Conservation (phyloP, 495 filamentous ascomycete genomes). For the Lophiotrema nucula region DNA sequence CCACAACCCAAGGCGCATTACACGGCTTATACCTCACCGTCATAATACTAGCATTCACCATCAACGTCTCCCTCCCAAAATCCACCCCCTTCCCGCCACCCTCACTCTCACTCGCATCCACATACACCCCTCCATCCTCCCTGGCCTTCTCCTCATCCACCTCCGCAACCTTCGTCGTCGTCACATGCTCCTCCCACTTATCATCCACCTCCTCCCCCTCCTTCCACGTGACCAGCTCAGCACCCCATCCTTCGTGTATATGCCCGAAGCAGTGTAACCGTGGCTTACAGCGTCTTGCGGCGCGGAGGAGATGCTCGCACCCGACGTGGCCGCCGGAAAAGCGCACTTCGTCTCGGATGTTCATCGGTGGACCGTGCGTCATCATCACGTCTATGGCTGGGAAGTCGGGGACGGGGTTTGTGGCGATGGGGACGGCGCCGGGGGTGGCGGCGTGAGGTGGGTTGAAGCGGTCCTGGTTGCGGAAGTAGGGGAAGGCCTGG, state of each 20-base stretch:
- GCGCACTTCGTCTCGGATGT: slow-evolving; percentile 53
- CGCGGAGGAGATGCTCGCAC: slow-evolving; percentile 56
- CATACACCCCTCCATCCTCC: slow-evolving; percentile 45
- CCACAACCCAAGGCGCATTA: slow-evolving; percentile 64
- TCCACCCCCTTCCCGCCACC: slow-evolving; percentile 39
- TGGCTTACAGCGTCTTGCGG: slow-evolving; percentile 54
- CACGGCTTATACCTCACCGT: slow-evolving; percentile 48
- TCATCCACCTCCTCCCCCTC: slow-evolving; percentile 24
- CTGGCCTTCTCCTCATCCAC: slow-evolving; percentile 46
- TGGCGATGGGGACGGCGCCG: slow-evolving; percentile 39
- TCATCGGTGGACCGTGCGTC: slow-evolving; percentile 70
- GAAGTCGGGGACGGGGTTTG: slow-evolving; percentile 51
- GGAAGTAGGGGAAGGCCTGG: slow-evolving; percentile 64
- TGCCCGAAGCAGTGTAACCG: slow-evolving; percentile 70
- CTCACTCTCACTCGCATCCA: slow-evolving; percentile 45
- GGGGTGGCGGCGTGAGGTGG: slow-evolving; percentile 27
- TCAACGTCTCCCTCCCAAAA: slow-evolving; percentile 60
- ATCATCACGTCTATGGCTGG: slow-evolving; percentile 62
- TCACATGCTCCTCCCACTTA: slow-evolving; percentile 30
- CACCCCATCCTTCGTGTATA: slow-evolving; percentile 76
- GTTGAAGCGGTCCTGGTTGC: slow-evolving; percentile 57
- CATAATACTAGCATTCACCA: slow-evolving; percentile 70
- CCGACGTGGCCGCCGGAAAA: slow-evolving; percentile 46
- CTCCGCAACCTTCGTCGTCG: slow-evolving; percentile 41
- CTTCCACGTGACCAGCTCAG: slow-evolving; percentile 54